Conservation (phyloP, 129 eudicot genomes). For the Chrysanthemum lavandulifolium region DNA sequence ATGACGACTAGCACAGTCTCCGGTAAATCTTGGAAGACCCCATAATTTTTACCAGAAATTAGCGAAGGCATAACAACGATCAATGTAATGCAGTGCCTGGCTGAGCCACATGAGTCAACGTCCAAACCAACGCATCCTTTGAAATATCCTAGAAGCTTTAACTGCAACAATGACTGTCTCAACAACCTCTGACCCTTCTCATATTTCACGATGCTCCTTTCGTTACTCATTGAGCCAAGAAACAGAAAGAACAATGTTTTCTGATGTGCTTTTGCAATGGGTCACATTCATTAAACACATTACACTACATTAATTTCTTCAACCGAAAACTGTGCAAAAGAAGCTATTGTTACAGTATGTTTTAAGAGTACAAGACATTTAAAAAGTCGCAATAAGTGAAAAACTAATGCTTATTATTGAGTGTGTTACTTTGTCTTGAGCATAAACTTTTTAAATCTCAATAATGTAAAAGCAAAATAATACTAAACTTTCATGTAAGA, state of each 20-base stretch:
- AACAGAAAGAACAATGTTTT: slow-evolving; percentile 2
- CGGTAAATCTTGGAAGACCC: slow-evolving; percentile 86
- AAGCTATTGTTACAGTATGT: background rate
- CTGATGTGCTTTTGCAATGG: slow-evolving; percentile 13
- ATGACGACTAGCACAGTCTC: slow-evolving; percentile 91
- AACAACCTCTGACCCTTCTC: slow-evolving; percentile 44
- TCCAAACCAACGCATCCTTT: slow-evolving; percentile 84
- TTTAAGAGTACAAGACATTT: too few relatives aligned
- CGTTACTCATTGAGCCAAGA: slow-evolving; percentile 48
- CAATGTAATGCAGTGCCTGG: slow-evolving; percentile 87
- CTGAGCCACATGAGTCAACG: slow-evolving; percentile 94
- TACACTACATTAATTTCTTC: slow-evolving; percentile 8
- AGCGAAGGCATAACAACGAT: slow-evolving; percentile 74
- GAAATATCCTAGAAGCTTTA: slow-evolving; percentile 88
- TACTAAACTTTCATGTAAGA: slow-evolving; percentile 11
- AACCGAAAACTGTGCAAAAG: slow-evolving; percentile 12
- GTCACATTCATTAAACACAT: slow-evolving; percentile 16
- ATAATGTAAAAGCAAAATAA: slow-evolving; percentile 14
- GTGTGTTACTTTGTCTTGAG: background rate
- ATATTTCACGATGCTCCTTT: slow-evolving; percentile 45
- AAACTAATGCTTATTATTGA: slow-evolving; percentile 12
- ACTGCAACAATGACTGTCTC: slow-evolving; percentile 87
- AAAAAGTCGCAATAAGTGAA: background rate
- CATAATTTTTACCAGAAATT: slow-evolving; percentile 70
- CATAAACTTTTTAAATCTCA: slow-evolving; percentile 1